Evolutionary conservation across 1,139 yeast species (phyloP), one percentile per base, ranked within the genome.

Genomic region (Citeromyces siamensis): DNA sequence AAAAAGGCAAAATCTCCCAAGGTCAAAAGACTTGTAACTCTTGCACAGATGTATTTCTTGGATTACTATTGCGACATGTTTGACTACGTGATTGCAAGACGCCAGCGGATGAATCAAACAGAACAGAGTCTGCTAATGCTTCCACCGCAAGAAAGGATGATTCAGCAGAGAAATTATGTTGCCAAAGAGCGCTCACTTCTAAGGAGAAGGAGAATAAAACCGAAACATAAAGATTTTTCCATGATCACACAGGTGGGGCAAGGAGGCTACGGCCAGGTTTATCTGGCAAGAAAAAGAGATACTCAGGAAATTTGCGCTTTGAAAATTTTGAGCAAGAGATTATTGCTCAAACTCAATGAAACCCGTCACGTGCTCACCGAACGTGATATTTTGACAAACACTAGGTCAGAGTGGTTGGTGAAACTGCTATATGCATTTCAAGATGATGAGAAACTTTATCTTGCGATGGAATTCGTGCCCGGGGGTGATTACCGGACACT

Each of bases 391-490:
- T 67, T 93, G 48, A 90, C 98, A 18, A 90, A 93, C 34, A 85
- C 97, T 5, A 71, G 95, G 55, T 78, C 93, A 41, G 95, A 88
- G 43, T 93, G 99, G 99, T 67, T 93, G 35, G 98, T 90, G 33
- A 86, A 86, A 56, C 65, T 93, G 40, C 66, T 86, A 41, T 93
- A 93, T 55, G 95, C 98, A 3, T 93, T 93, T 61, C 99, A 93
- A 56, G 97, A 90, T 57, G 62, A 79, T 1, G 90, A 82, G 42
- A 83, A 83, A 55, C 84, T 93, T 31, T 93, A 84, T 49, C 66
- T 93, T 50, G 98, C 98, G 2, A 93, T 93, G 99, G 98, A 93
- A 56, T 93, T 84, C 58, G 98, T 93, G 7, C 96, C 98, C 4
- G 99, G 99, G 41, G 99, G 99, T 37, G 99, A 93, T 56, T 93